A percentile compares a stretch with the other conserved stretches of the same genome.
These are phyloP conservation scores for Telfairia occidentalis DNA, from an alignment of 331 rosid genomes.

Conservation along the genomic window DNA sequence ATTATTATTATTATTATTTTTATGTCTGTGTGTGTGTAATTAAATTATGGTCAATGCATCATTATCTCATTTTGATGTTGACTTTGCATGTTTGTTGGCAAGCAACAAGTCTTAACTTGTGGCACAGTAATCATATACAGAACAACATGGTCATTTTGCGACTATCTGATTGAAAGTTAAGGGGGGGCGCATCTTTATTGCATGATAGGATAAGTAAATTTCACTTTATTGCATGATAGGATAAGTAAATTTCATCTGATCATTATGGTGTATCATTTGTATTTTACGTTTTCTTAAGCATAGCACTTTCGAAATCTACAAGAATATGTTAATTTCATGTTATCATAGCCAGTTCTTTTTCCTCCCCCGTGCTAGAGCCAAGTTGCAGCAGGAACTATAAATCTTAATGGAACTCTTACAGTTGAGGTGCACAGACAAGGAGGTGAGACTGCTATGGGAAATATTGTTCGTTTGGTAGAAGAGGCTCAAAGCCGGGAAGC, in stretches of 20 bases:
- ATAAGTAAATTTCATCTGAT: neutral
- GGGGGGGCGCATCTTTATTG: neutral
- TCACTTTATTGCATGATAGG: neutral
- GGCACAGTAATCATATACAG: neutral
- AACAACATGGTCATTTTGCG: neutral
- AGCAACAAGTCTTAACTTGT: neutral
- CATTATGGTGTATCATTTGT: neutral
- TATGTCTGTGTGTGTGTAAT: neutral
- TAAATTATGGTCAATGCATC: neutral
- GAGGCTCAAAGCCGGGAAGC: constrained; percentile 95
- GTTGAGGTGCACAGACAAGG: constrained; percentile 85
- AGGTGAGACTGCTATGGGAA: constrained; percentile 78
- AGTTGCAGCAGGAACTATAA: constrained; percentile 94
- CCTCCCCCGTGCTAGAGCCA: constrained; percentile 45
- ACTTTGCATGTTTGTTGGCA: neutral
- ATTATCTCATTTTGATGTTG: neutral
- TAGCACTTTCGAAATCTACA: neutral
- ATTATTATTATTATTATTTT: too few relatives aligned
- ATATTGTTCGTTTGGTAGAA: constrained; percentile 88
- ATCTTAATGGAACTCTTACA: constrained; percentile 88
- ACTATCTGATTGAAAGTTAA: neutral
- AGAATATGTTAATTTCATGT: neutral
- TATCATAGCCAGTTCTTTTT: constrained; percentile 9
- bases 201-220: constrained; percentile 7
- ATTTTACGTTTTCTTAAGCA: neutral